Conservation (phyloP, 2,329 filamentous ascomycete species). For the Talaromyces islandicus region DNA sequence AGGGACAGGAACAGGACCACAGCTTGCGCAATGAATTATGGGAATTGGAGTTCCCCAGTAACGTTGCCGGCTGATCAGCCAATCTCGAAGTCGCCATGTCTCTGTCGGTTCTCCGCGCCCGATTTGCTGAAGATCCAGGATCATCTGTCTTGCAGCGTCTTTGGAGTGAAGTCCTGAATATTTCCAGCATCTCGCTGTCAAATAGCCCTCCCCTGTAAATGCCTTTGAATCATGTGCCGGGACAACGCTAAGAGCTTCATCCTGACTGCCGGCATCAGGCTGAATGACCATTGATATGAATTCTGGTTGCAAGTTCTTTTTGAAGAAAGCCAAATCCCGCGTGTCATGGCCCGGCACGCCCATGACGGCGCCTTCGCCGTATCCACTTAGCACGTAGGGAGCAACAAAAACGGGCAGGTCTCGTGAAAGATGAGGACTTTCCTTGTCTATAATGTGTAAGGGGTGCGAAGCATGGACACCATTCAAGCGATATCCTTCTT, state of each 20-base stretch:
- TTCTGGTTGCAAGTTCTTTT: constrained; percentile 56
- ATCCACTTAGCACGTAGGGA: constrained; percentile 78
- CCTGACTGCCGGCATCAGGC: constrained; percentile 18
- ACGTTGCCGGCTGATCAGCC: constrained; percentile 85
- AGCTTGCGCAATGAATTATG: constrained; percentile 72
- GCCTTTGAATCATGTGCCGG: constrained; percentile 44
- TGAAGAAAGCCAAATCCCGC: constrained; percentile 76
- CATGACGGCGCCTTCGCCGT: constrained; percentile 86
- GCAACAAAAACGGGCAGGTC: constrained; percentile 71
- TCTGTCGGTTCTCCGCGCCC: constrained; percentile 58
- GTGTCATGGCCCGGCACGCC: constrained; percentile 81
- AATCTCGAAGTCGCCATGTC: constrained; percentile 78
- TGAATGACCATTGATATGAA: constrained; percentile 59
- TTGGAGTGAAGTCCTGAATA: constrained; percentile 60
- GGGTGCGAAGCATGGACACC: constrained; percentile 61
- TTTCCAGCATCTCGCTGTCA: constrained; percentile 60
- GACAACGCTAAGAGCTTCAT: constrained; percentile 14
- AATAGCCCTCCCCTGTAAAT: constrained; percentile 59
- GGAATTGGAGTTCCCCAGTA: constrained; percentile 92
- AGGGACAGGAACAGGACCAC: constrained; percentile 74
- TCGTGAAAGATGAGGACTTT: constrained; percentile 29
- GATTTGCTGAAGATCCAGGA: constrained; percentile 45
- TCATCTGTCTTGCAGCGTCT: constrained; percentile 56
- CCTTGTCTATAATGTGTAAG: constrained; percentile 51
- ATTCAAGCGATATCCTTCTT: constrained; percentile 61